Evolutionary conservation across 345 rosid genomes (phyloP).

Genomic region (Cardamine resedifolia): DNA sequence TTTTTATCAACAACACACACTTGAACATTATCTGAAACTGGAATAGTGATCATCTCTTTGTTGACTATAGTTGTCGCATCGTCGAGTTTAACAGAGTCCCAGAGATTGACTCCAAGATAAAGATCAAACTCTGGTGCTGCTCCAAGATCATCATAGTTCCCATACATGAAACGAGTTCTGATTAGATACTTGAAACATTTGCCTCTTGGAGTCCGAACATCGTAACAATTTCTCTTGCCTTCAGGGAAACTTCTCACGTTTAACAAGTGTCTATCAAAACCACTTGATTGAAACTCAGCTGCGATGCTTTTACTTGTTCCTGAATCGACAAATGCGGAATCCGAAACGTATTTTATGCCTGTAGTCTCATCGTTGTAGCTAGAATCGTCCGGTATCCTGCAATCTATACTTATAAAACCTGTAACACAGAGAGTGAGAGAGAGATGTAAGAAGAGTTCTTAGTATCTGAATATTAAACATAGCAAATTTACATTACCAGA

Average conservation of each 20-base stretch:
- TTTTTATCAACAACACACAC: conserved; percentile 52
- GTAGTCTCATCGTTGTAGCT: conserved; percentile 30
- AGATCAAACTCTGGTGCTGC: conserved; percentile 46
- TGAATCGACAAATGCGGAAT: conserved; percentile 28
- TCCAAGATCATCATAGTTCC: conserved; percentile 46
- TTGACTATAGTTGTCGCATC: not conserved
- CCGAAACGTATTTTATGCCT: conserved; percentile 37
- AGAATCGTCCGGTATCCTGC: conserved; percentile 20
- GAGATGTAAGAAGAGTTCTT: not conserved
- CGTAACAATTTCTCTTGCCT: conserved; percentile 43
- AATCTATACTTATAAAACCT: conserved; percentile 43
- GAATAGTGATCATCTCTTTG: conserved; percentile 38
- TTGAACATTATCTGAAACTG: conserved; percentile 28
- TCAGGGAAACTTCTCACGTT: conserved; percentile 44
- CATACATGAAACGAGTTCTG: conserved; percentile 50
- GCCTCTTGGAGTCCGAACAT: conserved; percentile 14
- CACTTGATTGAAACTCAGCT: conserved; percentile 2
- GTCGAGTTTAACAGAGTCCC: conserved; percentile 29
- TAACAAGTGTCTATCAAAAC: conserved; percentile 9
- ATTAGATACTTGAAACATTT: conserved; percentile 43
- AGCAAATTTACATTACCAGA: not conserved
- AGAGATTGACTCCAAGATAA: conserved; percentile 44
- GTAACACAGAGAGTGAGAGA: not conserved
- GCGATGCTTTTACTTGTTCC: conserved; percentile 21
- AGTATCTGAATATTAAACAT: not conserved